Base-by-base conservation (phyloP, 768 basidiomycete species). In the Kwoniella sp. region DNA sequence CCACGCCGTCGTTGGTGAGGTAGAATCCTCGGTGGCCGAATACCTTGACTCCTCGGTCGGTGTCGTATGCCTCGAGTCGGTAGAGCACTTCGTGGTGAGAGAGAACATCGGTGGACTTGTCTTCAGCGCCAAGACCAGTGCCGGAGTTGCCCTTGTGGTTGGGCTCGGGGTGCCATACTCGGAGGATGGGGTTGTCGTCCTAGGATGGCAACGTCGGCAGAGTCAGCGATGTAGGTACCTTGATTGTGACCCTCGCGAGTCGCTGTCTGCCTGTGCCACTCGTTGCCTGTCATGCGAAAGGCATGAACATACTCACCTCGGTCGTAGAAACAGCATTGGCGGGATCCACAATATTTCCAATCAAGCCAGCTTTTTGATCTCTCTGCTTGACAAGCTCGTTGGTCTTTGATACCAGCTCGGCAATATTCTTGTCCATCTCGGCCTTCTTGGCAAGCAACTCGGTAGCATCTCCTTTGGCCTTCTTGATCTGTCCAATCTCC, bases 81-180 rank as follows among this genome's bases (percentile, higher is more conserved):
- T 93, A 86, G 53, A 99, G 86, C 26, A 98, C 92, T 83, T 99
- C 96, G 74, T 99, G 94, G 80, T 99, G 96, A n/a, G 95, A 89
- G 82, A 98, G 85, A 76, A 98, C 92, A 55, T 86, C 89, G 2
- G 85, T 82, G 20, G 78, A 72, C 78, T 86, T 87, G 72, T 87
- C 85, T 71, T 89, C 86, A 25, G 89, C 30, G 25, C 72, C 67
- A 28, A 80, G 65, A 25, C 77, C 77, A 5, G 72, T 71, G 17
- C 56, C 48, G 11, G 70, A 70, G 58, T 74, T 76, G 23, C 77
- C 90, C 70, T 91, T 87, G 29, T 83, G 88, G 64, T 86, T 84
- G 25, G 88, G 86, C 38, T 87, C 85, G 1, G 94, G 92, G 82
- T 93, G 89, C 90, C 91, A 98, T 61, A 87, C 91, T 65, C 87